Conservation (phyloP, 2,329 filamentous ascomycete genomes). For the Fusarium gaditjirri region DNA sequence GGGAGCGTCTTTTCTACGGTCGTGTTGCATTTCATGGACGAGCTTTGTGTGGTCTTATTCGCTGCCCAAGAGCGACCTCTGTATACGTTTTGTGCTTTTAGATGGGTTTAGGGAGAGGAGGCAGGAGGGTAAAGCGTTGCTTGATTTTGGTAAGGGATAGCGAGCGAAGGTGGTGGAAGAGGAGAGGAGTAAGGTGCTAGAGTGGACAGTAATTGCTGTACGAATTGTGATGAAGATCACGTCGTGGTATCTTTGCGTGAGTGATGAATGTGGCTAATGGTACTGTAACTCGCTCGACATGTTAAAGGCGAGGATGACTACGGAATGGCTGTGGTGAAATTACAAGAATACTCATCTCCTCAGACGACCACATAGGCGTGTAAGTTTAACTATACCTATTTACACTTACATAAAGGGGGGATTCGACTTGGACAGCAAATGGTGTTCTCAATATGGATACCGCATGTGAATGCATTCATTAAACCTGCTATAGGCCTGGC, state of each 20-base stretch:
- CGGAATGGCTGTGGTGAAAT: not conserved
- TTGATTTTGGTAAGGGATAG: constrained; percentile 17
- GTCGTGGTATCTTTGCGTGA: not conserved
- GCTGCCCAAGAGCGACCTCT: constrained; percentile 34
- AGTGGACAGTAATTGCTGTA: constrained; percentile 30
- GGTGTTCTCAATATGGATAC: not conserved
- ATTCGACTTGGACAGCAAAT: not conserved
- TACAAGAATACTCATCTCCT: not conserved
- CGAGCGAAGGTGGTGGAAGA: constrained; percentile 6
- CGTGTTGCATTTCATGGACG: constrained; percentile 33
- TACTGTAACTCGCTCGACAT: not conserved
- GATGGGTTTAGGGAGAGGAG: constrained; percentile 1
- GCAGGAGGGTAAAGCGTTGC: constrained; percentile 14
- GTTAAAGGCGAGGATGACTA: not conserved
- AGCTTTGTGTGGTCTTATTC: constrained; percentile 29
- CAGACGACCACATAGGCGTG: not conserved
- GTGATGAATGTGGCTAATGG: not conserved
- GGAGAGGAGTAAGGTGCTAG: constrained; percentile 18
- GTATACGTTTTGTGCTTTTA: constrained; percentile 40
- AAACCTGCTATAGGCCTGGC: not conserved
- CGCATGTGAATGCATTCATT: not conserved
- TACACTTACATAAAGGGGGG: not conserved
- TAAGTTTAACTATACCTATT: not conserved
- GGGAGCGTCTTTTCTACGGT: constrained; percentile 28
- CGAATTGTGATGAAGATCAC: not conserved